Conservation (phyloP, 2,329 filamentous ascomycete genomes). For the Lasiodiplodia hormozganensis region DNA sequence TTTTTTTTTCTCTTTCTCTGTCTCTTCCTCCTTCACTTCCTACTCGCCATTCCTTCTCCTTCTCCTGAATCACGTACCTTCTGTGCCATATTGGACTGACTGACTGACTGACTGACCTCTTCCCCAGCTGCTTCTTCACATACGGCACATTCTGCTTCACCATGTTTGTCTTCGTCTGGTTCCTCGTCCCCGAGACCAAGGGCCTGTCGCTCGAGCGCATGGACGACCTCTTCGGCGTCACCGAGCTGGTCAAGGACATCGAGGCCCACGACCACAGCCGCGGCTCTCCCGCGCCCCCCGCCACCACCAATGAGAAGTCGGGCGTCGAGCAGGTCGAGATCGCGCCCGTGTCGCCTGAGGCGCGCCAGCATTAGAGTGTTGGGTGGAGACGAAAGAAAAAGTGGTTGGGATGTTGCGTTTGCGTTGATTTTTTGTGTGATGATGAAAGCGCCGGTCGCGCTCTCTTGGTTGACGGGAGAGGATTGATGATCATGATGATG, state of each 20-base stretch:
- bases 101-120: constrained; percentile 32
- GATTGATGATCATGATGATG: neutral
- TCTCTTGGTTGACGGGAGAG: too few species aligned
- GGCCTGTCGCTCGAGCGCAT: constrained; percentile 67
- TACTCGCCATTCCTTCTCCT: neutral
- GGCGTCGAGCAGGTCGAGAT: constrained; percentile 24
- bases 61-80: too few species aligned
- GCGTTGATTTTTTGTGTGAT: neutral
- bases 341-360: neutral
- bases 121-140: constrained; percentile 69
- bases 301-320: constrained; percentile 5
- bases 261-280: neutral
- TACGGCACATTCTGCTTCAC: constrained; percentile 70
- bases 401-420: neutral
- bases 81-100: too few species aligned
- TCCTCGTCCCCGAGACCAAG: constrained; percentile 77
- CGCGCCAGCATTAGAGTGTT: neutral
- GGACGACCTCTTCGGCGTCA: constrained; percentile 70
- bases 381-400: neutral
- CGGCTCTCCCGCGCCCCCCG: neutral
- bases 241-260: constrained; percentile 48
- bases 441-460: too few species aligned
- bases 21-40: neutral
- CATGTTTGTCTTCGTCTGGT: constrained; percentile 71
- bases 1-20: neutral